Evolutionary conservation across 352 stramenopile species (phyloP).

Genomic region (Aphanomyces invadans): DNA sequence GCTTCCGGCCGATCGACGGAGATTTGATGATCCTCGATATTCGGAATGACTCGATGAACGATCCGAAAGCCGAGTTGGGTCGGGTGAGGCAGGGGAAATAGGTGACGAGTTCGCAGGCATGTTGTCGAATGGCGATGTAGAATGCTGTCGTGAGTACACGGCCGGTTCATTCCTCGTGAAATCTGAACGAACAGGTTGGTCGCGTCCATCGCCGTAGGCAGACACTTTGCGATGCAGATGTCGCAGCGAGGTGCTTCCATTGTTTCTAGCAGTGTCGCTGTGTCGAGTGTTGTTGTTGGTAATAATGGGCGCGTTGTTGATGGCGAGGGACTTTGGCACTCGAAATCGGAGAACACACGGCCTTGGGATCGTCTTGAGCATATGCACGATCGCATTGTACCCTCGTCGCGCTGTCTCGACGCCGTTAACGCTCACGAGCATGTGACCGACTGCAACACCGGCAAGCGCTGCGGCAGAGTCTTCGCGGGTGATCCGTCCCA

Average conservation of each 20-base stretch:
- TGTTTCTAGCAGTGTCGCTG: neutral
- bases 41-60: neutral
- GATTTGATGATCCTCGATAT: neutral
- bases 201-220: neutral
- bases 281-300: neutral
- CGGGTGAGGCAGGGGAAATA: neutral
- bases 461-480: conserved; percentile 73
- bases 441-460: conserved; percentile 75
- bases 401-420: conserved; percentile 78
- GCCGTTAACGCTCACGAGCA: conserved; percentile 85
- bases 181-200: too few relatives aligned
- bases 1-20: neutral
- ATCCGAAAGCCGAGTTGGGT: neutral
- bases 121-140: neutral
- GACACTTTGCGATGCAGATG: neutral
- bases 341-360: conserved; percentile 76
- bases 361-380: conserved; percentile 74
- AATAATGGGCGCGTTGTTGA: too few relatives aligned
- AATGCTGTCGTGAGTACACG: neutral
- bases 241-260: neutral
- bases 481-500: conserved; percentile 79
- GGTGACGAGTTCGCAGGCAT: too few relatives aligned
- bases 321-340: conserved; percentile 35
- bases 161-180: neutral
- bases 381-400: conserved; percentile 75